These are phyloP conservation scores for Malassezia brasiliensis DNA, from an alignment of 1,284 basidiomycete genomes.

Conservation along the genomic window DNA sequence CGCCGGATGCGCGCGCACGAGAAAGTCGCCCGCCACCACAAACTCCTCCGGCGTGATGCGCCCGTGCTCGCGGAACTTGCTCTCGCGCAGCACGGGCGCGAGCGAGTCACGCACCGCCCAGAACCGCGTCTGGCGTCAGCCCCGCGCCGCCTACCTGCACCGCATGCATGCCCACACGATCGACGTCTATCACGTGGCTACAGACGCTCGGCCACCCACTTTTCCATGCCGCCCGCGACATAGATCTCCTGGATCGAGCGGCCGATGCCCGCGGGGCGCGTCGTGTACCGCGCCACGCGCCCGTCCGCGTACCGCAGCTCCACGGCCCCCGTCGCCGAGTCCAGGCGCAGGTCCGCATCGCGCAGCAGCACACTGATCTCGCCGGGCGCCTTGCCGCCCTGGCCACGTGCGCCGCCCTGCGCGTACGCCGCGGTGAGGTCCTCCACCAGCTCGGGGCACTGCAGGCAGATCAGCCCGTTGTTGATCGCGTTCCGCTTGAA, in stretches of 20 bases:
- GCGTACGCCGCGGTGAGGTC: conserved; percentile 70
- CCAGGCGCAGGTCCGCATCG: conserved; percentile 21
- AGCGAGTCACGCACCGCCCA: conserved; percentile 94
- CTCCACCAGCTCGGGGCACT: conserved; percentile 75
- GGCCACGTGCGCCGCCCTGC: conserved; percentile 62
- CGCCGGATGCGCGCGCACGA: conserved; percentile 44
- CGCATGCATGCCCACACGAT: background rate
- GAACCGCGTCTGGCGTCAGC: conserved; percentile 59
- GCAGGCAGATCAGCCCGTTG: conserved; percentile 90
- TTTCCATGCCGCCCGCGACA: conserved; percentile 41
- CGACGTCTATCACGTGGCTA: conserved; percentile 4
- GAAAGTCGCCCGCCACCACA: conserved; percentile 44
- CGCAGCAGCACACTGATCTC: conserved; percentile 38
- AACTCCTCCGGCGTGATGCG: conserved; percentile 67
- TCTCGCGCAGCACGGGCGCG: conserved; percentile 88
- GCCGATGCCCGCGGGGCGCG: conserved; percentile 42
- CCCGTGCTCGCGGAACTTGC: conserved; percentile 98
- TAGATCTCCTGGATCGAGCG: conserved; percentile 45
- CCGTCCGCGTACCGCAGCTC: conserved; percentile 19
- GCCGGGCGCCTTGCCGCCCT: conserved; percentile 25
- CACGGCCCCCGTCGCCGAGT: conserved; percentile 24
- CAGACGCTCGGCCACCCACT: conserved; percentile 40
- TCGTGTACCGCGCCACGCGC: conserved; percentile 22
- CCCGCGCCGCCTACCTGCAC: background rate
- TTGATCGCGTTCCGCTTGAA: conserved; percentile 99